Evolutionary conservation across 2,329 filamentous ascomycete species (phyloP).

Genomic region (Cercospora brassicicola): DNA sequence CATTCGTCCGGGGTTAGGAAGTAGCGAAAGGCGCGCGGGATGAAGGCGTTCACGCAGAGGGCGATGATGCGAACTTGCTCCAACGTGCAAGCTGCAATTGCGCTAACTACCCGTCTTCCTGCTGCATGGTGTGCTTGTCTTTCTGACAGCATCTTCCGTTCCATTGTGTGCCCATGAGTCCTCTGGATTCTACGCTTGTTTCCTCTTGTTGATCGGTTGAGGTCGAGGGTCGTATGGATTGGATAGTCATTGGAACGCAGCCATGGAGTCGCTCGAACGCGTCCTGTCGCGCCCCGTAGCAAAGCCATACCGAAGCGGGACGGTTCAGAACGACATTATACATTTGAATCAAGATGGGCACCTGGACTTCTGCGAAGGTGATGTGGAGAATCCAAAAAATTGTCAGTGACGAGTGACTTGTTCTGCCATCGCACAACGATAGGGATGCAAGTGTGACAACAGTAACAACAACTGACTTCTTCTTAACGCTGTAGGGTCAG

Average conservation of each 20-base stretch:
- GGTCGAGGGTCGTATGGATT: not conserved
- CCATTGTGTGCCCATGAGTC: not conserved
- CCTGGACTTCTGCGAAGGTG: conserved; percentile 53
- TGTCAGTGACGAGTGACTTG: conserved; percentile 29
- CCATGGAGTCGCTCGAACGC: conserved; percentile 41
- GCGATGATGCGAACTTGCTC: not conserved
- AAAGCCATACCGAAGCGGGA: conserved; percentile 53
- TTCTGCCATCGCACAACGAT: not conserved
- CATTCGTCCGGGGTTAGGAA: not conserved
- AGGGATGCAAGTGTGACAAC: not conserved
- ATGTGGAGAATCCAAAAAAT: conserved; percentile 54
- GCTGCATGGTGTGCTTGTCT: not conserved
- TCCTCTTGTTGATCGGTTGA: not conserved
- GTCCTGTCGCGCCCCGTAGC: conserved; percentile 54
- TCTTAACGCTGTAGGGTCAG: conserved; percentile 37
- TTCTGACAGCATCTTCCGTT: not conserved
- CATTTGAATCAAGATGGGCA: conserved; percentile 53
- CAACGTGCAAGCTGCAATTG: not conserved
- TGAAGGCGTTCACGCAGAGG: not conserved
- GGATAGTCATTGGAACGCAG: not conserved
- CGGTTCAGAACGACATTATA: conserved; percentile 43
- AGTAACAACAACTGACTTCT: not conserved
- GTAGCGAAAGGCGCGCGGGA: not conserved
- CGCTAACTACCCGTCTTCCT: not conserved
- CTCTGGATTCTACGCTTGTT: not conserved